These are phyloP conservation scores for Ophiocordyceps camponoti-rufipedis DNA, from an alignment of 2,329 filamentous ascomycete genomes.

Conservation along the genomic window DNA sequence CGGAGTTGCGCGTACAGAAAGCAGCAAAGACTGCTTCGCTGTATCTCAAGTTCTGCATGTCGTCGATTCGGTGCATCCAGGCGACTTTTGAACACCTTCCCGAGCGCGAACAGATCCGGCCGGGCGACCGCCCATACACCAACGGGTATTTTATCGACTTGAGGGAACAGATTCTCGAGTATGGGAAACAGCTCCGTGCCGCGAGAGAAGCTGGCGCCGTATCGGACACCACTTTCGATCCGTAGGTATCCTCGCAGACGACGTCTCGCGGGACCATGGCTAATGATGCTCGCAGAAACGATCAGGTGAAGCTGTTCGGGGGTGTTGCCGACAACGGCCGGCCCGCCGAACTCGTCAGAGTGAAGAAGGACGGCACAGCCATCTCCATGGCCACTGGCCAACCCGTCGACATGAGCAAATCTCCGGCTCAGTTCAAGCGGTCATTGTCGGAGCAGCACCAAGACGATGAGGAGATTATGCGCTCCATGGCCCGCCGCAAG, in stretches of 20 bases:
- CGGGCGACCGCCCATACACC: conserved; percentile 78
- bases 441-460: conserved; percentile 51
- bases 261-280: conserved; percentile 3
- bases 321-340: conserved; percentile 68
- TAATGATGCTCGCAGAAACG: conserved; percentile 20
- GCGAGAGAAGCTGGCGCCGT: conserved; percentile 44
- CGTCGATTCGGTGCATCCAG: conserved; percentile 78
- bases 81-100: conserved; percentile 71
- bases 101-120: conserved; percentile 72
- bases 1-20: conserved; percentile 59
- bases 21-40: conserved; percentile 48
- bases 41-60: conserved; percentile 80
- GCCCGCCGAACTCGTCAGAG: conserved; percentile 66
- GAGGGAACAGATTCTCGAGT: conserved; percentile 79
- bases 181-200: conserved; percentile 68
- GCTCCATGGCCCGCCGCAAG: conserved; percentile 90
- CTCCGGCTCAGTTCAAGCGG: conserved; percentile 39
- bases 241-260: conserved; percentile 22
- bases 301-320: conserved; percentile 64
- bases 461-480: conserved; percentile 67
- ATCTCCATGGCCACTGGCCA: conserved; percentile 60
- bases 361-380: conserved; percentile 62
- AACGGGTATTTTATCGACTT: conserved; percentile 95
- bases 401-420: conserved; percentile 37
- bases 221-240: conserved; percentile 38